Base-by-base conservation (phyloP, 1,139 yeast genomes). In the Saccharomycopsis hybrid region DNA sequence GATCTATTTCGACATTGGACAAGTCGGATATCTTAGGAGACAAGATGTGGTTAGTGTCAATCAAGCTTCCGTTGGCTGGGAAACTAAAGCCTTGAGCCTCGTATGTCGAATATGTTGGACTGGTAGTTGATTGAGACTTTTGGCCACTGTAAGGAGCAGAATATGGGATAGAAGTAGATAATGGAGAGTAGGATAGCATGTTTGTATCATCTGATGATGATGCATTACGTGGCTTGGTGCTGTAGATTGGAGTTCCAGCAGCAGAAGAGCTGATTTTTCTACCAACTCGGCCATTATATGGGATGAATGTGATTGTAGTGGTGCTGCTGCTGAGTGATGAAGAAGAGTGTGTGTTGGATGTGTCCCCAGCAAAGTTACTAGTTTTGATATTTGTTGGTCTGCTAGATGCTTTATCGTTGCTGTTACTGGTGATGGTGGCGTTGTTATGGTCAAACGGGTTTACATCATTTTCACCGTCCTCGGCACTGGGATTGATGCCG, bases 51-150 rank as follows among this genome's bases (percentile, higher is more conserved):
- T 76, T 77, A 8, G 79, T 75, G 37, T 73, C 72, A 52, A 79
- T 79, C 4, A 78, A 70, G 57, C 77, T 82, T 18, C 84, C 85
- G 60, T 79, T 78, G 13, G 80, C 73, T 3, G 56, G 56, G 32
- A 52, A 45, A 40, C 52, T 44, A 31, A 49, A 49, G 3, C 51
- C 51, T 35, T 43, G 50, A n/a, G 47, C 37, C 32, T 47, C 49
- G 33, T 43, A 51, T 4, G 38, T 36, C 3, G 41, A 8, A n/a
- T 43, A 47, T 8, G 49, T 45, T 4, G 49, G 42, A 37, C 44
- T 47, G 33, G 47, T 31, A 35, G 38, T 30, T 2, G 41, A 13
- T 28, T 29, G 51, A 36, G 57, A 49, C 47, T 75, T 67, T 3
- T 81, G 80, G 9, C 84, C 84, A 27, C 51, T 46, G 31, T 53